Percentiles rank a stretch among this genome's conserved stretches.
Conservation (phyloP, 306 rosid genomes). For the Hippophae rhamnoides region DNA sequence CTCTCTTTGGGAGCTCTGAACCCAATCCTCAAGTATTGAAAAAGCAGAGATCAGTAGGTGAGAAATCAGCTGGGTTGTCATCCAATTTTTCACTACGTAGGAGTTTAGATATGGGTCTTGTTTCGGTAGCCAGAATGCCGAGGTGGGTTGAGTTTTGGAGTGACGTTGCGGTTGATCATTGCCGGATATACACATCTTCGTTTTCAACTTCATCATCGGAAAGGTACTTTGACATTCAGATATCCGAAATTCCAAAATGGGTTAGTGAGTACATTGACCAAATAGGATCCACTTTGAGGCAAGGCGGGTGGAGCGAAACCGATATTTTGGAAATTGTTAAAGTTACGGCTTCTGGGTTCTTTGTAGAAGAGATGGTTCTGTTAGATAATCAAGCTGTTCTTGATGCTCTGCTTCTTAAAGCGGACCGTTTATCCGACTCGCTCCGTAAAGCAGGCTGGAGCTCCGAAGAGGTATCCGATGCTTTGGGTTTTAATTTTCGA, state of each 20-base stretch:
- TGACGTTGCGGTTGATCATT: conserved; percentile 74
- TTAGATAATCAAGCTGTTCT: conserved; percentile 77
- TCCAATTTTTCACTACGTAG: conserved; percentile 26
- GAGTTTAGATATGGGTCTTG: no score
- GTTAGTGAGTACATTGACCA: conserved; percentile 65
- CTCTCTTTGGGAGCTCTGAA: conserved; percentile 44
- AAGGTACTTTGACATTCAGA: conserved; percentile 50
- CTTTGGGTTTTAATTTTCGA: conserved; percentile 82
- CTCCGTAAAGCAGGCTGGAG: conserved; percentile 97
- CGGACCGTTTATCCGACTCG: conserved; percentile 61
- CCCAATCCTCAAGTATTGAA: conserved; percentile 36
- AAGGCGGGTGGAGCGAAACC: conserved; percentile 87
- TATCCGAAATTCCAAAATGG: conserved; percentile 54
- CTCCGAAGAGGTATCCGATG: conserved; percentile 90
- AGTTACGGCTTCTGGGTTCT: conserved; percentile 76
- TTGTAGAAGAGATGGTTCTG: conserved; percentile 65
- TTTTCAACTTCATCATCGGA: conserved; percentile 63
- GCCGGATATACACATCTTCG: conserved; percentile 48
- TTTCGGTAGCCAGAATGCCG: conserved; percentile 61
- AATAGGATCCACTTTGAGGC: conserved; percentile 65
- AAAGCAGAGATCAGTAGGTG: conserved; percentile 61
- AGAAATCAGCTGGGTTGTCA: conserved; percentile 54
- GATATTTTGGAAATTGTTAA: conserved; percentile 59
- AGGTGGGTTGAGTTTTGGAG: conserved; percentile 99
- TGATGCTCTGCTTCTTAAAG: conserved; percentile 73